phyloP scores from a whole-genome alignment of 257 asterid species.

The Echium plantagineum region DNA sequence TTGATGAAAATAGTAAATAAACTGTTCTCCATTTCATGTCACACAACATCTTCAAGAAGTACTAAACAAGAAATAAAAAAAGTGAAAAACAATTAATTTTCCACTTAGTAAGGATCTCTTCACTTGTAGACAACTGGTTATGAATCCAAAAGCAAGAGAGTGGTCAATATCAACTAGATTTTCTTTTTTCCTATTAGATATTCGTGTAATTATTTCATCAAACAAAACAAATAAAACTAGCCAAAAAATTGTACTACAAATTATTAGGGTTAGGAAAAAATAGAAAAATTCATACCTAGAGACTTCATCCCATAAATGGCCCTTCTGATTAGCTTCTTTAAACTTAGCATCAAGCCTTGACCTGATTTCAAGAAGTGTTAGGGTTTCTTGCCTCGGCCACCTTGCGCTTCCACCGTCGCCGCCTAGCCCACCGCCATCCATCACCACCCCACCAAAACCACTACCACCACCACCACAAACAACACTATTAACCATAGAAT shows the following conservation, averaged over 20 bases:
- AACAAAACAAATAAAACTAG: too few species aligned
- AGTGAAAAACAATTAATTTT: too few species aligned
- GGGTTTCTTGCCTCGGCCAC: constrained; percentile 98
- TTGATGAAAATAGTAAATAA: neutral
- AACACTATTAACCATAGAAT: constrained; percentile 20
- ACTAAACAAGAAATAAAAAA: neutral
- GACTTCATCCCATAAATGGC: constrained; percentile 96
- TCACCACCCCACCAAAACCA: constrained; percentile 30
- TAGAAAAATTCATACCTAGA: constrained; percentile 42
- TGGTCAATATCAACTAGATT: constrained; percentile 5
- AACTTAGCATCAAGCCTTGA: constrained; percentile 81
- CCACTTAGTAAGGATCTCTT: too few species aligned
- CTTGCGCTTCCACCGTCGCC: constrained; percentile 53
- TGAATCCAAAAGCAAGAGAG: neutral
- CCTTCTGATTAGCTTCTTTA: constrained; percentile 92
- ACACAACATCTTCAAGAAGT: neutral
- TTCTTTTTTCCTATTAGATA: neutral
- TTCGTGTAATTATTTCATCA: too few species aligned
- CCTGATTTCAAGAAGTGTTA: constrained; percentile 94
- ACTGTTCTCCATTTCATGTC: neutral
- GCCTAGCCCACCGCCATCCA: constrained; percentile 26
- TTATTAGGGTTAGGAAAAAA: neutral
- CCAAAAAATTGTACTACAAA: neutral
- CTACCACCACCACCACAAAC: constrained; percentile 12
- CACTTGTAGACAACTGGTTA: neutral